phyloP scores from a whole-genome alignment of 768 basidiomycete species.

The Rhodotorula kratochvilovae region DNA sequence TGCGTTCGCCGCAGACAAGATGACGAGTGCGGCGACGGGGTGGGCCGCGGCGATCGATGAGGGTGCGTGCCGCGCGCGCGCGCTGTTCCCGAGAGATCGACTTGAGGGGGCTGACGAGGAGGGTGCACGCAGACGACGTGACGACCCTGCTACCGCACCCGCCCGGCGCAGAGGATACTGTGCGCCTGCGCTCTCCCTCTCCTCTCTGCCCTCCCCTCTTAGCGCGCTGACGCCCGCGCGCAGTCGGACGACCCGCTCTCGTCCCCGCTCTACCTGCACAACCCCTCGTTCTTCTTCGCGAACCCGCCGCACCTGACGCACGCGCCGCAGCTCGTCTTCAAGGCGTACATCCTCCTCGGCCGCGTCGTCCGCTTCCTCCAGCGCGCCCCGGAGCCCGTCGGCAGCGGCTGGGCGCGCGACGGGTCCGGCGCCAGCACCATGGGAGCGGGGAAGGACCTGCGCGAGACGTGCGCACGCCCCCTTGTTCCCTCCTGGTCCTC shows the following conservation, averaged over 20 bases:
- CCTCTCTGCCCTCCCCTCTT: not conserved
- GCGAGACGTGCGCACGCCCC: slow-evolving; percentile 19
- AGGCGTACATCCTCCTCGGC: slow-evolving; percentile 30
- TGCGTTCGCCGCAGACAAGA: slow-evolving; percentile 26
- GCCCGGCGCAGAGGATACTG: slow-evolving; percentile 1
- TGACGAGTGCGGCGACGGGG: slow-evolving; percentile 32
- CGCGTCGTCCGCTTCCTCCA: slow-evolving; percentile 22
- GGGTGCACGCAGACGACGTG: not conserved
- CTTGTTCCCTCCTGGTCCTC: not conserved
- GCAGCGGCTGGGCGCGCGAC: not conserved
- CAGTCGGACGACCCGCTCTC: slow-evolving; percentile 14
- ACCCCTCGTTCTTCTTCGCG: slow-evolving; percentile 31
- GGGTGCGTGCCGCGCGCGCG: not conserved
- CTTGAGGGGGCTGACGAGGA: not conserved
- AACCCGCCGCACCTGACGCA: slow-evolving; percentile 30
- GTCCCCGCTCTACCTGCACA: slow-evolving; percentile 25
- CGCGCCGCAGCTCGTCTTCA: slow-evolving; percentile 21
- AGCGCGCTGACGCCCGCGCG: not conserved
- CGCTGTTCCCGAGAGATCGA: too few relatives aligned
- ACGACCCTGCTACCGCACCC: slow-evolving; percentile 6
- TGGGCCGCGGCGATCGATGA: slow-evolving; percentile 28
- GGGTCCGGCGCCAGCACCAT: too few relatives aligned
- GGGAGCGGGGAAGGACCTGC: not conserved
- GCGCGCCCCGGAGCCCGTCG: slow-evolving; percentile 15
- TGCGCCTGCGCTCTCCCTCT: not conserved